phyloP scores from a whole-genome alignment of 371 early-diverging fungal genomes.

The Actinomortierella wolfii region DNA sequence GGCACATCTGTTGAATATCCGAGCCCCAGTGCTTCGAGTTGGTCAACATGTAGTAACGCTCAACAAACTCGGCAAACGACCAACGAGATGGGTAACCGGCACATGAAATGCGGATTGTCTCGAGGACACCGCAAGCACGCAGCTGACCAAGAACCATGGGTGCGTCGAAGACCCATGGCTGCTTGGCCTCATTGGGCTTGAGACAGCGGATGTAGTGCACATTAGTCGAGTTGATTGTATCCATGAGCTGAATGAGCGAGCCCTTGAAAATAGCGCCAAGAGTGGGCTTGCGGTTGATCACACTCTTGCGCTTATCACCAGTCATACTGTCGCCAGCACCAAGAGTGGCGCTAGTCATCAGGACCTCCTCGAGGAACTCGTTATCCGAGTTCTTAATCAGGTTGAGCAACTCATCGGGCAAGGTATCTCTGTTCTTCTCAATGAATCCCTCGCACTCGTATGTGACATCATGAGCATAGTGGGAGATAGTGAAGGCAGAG shows the following conservation, averaged over 20 bases:
- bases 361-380: conserved; percentile 78
- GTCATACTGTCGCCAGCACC: conserved; percentile 39
- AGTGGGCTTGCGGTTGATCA: conserved; percentile 78
- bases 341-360: conserved; percentile 56
- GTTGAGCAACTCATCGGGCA: conserved; percentile 88
- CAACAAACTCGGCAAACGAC: conserved; percentile 91
- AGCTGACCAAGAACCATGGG: conserved; percentile 94
- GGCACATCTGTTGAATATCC: conserved; percentile 61
- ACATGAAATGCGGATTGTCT: conserved; percentile 99
- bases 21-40: conserved; percentile 73
- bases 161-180: conserved; percentile 88
- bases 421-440: conserved; percentile 98
- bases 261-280: conserved; percentile 86
- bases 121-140: conserved; percentile 99
- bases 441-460: conserved; percentile 96
- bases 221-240: conserved; percentile 90
- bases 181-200: conserved; percentile 95
- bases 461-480: conserved; percentile 92
- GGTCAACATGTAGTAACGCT: conserved; percentile 90
- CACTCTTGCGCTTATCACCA: conserved; percentile 57
- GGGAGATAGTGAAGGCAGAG: conserved; percentile 82
- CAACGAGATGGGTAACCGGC: conserved; percentile 98
- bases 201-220: conserved; percentile 98
- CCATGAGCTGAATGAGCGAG: conserved; percentile 92
- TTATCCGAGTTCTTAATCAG: conserved; percentile 72